Evolutionary conservation across 768 basidiomycete genomes (phyloP).

Genomic region (Lactarius quietus): DNA sequence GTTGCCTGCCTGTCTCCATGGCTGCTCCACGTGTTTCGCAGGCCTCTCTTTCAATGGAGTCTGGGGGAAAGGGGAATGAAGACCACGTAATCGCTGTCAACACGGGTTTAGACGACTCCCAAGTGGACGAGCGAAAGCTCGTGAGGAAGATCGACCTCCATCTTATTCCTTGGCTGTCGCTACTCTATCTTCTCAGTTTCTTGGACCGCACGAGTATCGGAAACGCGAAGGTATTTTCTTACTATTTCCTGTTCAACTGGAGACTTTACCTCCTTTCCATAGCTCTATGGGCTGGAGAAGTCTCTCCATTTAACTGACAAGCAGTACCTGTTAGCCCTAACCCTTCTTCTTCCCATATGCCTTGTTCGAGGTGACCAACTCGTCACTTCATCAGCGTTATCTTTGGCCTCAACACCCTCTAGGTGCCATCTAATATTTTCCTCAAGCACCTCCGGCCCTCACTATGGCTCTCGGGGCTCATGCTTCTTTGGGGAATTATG

Average conservation of each 20-base stretch:
- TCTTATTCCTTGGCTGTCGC: constrained; percentile 68
- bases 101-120: constrained; percentile 53
- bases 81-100: constrained; percentile 25
- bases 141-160: constrained; percentile 65
- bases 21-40: background rate
- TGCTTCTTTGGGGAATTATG: constrained; percentile 72
- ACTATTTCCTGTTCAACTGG: background rate
- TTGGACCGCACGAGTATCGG: constrained; percentile 56
- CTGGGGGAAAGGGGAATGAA: constrained; percentile 15
- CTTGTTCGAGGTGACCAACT: constrained; percentile 55
- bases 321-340: constrained; percentile 63
- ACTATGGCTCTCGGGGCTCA: constrained; percentile 69
- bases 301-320: constrained; percentile 59
- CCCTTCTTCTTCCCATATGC: constrained; percentile 55
- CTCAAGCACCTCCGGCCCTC: constrained; percentile 72
- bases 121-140: constrained; percentile 64
- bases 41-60: background rate
- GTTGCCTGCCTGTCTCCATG: background rate
- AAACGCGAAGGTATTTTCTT: constrained; percentile 39
- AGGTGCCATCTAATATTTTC: constrained; percentile 70
- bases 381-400: background rate
- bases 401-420: background rate
- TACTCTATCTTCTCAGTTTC: constrained; percentile 76
- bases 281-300: constrained; percentile 62
- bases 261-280: background rate